These are phyloP conservation scores for Cladosporium sp. DNA, from an alignment of 2,329 filamentous ascomycete species.

Conservation along the genomic window DNA sequence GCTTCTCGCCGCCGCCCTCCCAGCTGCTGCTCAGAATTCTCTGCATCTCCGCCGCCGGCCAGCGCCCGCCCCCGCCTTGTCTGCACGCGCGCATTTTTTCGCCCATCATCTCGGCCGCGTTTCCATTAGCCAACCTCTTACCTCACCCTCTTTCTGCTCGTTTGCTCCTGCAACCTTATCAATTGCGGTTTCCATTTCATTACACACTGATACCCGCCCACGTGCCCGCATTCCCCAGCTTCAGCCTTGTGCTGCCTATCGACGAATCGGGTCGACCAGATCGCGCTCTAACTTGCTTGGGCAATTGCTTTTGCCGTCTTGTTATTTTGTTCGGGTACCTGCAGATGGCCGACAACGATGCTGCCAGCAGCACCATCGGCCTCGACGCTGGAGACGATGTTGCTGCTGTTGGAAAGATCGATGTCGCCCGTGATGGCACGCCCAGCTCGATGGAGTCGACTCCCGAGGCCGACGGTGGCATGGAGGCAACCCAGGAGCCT, in stretches of 20 bases:
- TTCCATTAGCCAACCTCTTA: constrained; percentile 29
- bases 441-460: constrained; percentile 47
- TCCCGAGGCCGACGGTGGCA: constrained; percentile 41
- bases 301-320: constrained; percentile 19
- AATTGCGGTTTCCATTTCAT: constrained; percentile 19
- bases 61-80: constrained; percentile 4
- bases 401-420: constrained; percentile 43
- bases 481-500: constrained; percentile 40
- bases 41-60: constrained; percentile 7
- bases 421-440: constrained; percentile 41
- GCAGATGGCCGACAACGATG: constrained; percentile 45
- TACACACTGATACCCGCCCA: constrained; percentile 14
- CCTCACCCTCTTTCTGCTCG: constrained; percentile 21
- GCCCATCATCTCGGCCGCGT: constrained; percentile 18
- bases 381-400: constrained; percentile 36
- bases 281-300: constrained; percentile 27
- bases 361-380: constrained; percentile 34
- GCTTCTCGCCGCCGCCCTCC: not conserved
- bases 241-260: constrained; percentile 22
- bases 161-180: constrained; percentile 36
- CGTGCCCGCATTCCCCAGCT: constrained; percentile 21
- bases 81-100: constrained; percentile 16
- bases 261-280: constrained; percentile 18
- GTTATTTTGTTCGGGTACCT: constrained; percentile 35
- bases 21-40: not conserved